phyloP scores from a whole-genome alignment of 2,329 filamentous ascomycete species.

The Pyrenochaeta sp. region DNA sequence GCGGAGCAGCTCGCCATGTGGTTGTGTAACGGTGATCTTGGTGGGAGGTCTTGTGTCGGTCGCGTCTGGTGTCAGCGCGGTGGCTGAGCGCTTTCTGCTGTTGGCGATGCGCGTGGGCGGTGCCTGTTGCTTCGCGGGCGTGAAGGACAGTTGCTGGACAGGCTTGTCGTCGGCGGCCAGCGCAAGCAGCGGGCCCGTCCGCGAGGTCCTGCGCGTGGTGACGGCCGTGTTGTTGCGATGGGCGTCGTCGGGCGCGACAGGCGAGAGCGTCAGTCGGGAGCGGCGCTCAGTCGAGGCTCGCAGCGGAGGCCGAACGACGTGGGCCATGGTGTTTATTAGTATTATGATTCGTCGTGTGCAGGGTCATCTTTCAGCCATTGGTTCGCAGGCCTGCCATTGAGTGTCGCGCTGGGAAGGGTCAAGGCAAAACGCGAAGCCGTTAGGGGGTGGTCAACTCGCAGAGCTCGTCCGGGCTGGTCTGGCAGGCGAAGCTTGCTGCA shows the following conservation, averaged over 20 bases:
- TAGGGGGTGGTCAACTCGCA: slow-evolving; percentile 35
- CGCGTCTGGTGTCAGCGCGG: slow-evolving; percentile 32
- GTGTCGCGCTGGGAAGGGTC: slow-evolving; percentile 35
- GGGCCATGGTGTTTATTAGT: slow-evolving; percentile 34
- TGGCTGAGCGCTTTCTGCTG: slow-evolving; percentile 43
- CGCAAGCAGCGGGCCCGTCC: slow-evolving; percentile 30
- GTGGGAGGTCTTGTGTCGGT: slow-evolving; percentile 50
- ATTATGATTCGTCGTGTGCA: slow-evolving; percentile 28
- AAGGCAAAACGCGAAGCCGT: slow-evolving; percentile 36
- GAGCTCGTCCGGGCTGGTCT: slow-evolving; percentile 33
- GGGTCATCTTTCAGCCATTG: slow-evolving; percentile 39
- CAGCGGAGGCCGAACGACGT: slow-evolving; percentile 35
- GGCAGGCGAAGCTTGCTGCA: slow-evolving; percentile 26
- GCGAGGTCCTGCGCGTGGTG: slow-evolving; percentile 39
- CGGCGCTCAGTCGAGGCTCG: slow-evolving; percentile 46
- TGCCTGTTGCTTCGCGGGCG: slow-evolving; percentile 23
- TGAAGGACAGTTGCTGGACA: slow-evolving; percentile 16
- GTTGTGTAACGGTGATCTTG: slow-evolving; percentile 53
- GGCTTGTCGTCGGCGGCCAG: slow-evolving; percentile 30
- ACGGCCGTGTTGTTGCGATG: slow-evolving; percentile 25
- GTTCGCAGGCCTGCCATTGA: slow-evolving; percentile 38
- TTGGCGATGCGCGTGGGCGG: slow-evolving; percentile 29
- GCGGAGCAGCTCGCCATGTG: slow-evolving; percentile 53
- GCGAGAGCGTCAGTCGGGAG: slow-evolving; percentile 40
- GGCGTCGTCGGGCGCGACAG: slow-evolving; percentile 37